Evolutionary conservation across 2,329 filamentous ascomycete genomes (phyloP).

Genomic region (Neopestalotiopsis rosae): DNA sequence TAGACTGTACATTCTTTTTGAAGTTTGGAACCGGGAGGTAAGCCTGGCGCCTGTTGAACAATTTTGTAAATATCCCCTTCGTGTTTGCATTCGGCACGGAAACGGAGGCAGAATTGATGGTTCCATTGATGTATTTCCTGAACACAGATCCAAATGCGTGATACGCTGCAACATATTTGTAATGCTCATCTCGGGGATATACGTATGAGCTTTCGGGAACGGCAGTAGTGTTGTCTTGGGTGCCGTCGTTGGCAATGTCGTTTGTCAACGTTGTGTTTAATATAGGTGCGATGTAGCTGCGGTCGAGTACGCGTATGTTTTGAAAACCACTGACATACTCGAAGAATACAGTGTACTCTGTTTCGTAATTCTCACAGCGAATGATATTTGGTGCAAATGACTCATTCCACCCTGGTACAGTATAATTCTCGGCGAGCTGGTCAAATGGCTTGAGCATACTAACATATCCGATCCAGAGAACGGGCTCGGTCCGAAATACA

Average conservation of each 20-base stretch:
- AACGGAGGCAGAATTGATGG: not conserved
- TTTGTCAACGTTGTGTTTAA: not conserved
- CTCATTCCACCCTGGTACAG: not conserved
- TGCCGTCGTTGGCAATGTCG: not conserved
- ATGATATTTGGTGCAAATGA: not conserved
- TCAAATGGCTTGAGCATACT: not conserved
- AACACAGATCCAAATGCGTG: not conserved
- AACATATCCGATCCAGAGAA: constrained; percentile 44
- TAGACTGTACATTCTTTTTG: not conserved
- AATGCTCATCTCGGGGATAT: not conserved
- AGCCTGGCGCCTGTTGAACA: not conserved
- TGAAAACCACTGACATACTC: not conserved
- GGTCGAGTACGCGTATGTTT: not conserved
- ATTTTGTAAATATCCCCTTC: not conserved
- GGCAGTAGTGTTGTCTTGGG: not conserved
- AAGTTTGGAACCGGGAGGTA: not conserved
- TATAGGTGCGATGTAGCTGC: not conserved
- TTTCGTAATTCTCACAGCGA: not conserved
- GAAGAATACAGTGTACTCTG: not conserved
- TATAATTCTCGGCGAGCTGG: accelerated
- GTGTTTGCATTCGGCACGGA: not conserved
- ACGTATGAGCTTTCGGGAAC: not conserved
- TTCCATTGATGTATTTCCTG: not conserved
- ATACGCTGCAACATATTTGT: not conserved
- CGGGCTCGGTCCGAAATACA: constrained; percentile 43